Base-by-base conservation (phyloP, 2,329 filamentous ascomycete species). In the Ophioceras dolichostomum region DNA sequence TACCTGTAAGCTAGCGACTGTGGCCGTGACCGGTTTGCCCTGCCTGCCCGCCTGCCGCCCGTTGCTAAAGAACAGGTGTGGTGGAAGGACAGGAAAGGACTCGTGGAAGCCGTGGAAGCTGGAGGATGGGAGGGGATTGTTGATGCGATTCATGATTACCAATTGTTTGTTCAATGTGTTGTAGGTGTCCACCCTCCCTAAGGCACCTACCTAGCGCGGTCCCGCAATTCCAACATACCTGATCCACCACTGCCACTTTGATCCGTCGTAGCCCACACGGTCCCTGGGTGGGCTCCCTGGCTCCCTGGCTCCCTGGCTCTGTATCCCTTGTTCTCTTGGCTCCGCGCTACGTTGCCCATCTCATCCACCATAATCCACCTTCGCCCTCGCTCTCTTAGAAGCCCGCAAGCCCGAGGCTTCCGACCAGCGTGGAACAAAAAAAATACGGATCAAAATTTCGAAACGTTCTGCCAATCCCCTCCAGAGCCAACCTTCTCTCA, bases 211-310 rank as follows among this genome's bases (percentile, higher is more conserved):
- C 30, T 18, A 32, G 30, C 26, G 10, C 17, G 18, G 34, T 21
- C 34, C 34, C 34, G 34, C 34, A 37, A 30, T 37, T 37, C 34
- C 17, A 33, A 19, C n/a, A n/a, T n/a, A n/a, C n/a, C n/a, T n/a
- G n/a, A n/a, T 33, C 34, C 34, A 36, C 34, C 26, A 36, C 34
- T n/a, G n/a, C n/a, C n/a, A n/a, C n/a, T n/a, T n/a, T n/a, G n/a
- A n/a, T n/a, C n/a, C n/a, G n/a, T n/a, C n/a, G n/a, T n/a, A n/a
- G n/a, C n/a, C n/a, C n/a, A n/a, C n/a, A n/a, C n/a, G n/a, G n/a
- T n/a, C n/a, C n/a, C n/a, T n/a, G n/a, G n/a, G 26, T 24, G 34
- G 34, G 24, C 34, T 24, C 34, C 34, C 16, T 21, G 16, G 18
- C 21, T 27, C 34, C 17, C 19, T 26, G 21, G 31, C 21, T 26